phyloP scores from a whole-genome alignment of 2,329 filamentous ascomycete genomes.

The Hyphodiscus sp. region DNA sequence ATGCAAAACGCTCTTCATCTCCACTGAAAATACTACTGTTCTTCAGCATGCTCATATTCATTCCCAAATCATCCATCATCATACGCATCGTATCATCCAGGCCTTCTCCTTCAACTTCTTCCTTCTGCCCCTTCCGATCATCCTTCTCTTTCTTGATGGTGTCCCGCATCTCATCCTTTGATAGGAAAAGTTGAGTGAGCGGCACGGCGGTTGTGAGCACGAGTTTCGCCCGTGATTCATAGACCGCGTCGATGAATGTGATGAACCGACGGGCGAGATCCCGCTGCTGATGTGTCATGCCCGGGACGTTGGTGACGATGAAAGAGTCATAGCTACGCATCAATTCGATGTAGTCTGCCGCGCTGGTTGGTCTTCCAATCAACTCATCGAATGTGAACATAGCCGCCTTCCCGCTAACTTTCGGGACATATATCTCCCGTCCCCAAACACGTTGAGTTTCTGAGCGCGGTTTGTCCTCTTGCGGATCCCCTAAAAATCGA shows the following conservation, averaged over 20 bases:
- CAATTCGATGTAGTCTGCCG: conserved; percentile 91
- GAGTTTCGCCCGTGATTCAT: conserved; percentile 87
- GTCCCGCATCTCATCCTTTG: conserved; percentile 60
- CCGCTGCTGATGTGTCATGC: conserved; percentile 79
- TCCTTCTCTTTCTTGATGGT: conserved; percentile 43
- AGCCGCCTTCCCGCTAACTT: conserved; percentile 79
- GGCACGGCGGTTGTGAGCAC: conserved; percentile 87
- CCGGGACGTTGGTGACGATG: conserved; percentile 83
- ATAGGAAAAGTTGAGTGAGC: conserved; percentile 78
- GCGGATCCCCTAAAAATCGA: conserved; percentile 80
- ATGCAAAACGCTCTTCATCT: conserved; percentile 94
- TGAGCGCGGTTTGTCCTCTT: conserved; percentile 65
- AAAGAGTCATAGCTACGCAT: conserved; percentile 88
- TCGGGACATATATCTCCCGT: conserved; percentile 78
- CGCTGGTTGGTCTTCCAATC: conserved; percentile 80
- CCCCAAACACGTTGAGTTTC: conserved; percentile 88
- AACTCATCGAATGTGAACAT: conserved; percentile 91
- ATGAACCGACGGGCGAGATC: conserved; percentile 92
- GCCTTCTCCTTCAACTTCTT: conserved; percentile 17
- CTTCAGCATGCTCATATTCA: conserved; percentile 80
- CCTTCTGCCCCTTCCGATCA: conserved; percentile 35
- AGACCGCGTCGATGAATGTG: conserved; percentile 94
- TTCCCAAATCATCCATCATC: conserved; percentile 81
- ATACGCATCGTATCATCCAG: conserved; percentile 67
- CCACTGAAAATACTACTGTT: conserved; percentile 82